Evolutionary conservation across 2,329 filamentous ascomycete species (phyloP).

Genomic region (Ascochyta pisi): DNA sequence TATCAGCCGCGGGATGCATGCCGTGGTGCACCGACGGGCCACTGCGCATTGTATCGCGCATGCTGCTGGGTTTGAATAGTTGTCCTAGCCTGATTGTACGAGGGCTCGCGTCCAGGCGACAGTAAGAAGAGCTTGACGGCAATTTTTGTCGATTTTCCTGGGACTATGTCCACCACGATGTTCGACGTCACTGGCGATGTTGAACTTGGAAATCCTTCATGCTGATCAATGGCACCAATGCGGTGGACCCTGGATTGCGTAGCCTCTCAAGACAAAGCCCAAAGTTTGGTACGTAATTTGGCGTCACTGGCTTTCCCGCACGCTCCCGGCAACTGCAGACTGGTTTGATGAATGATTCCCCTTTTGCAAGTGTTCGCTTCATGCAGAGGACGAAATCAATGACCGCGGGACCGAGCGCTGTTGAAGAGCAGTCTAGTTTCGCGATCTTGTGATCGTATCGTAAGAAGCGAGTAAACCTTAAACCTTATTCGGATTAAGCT

Average conservation of each 20-base stretch:
- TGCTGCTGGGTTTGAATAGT: not conserved
- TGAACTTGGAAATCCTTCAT: not conserved
- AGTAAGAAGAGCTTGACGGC: not conserved
- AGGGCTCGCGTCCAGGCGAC: no score
- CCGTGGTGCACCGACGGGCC: constrained; percentile 7
- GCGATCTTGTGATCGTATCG: not conserved
- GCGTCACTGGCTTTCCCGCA: constrained; percentile 12
- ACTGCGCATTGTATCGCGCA: constrained; percentile 13
- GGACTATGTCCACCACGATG: not conserved
- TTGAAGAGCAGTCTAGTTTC: not conserved
- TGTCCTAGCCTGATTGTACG: no score
- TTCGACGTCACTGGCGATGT: constrained; percentile 8
- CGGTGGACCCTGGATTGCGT: constrained; percentile 11
- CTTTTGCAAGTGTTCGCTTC: not conserved
- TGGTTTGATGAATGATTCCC: not conserved
- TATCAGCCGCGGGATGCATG: constrained; percentile 8
- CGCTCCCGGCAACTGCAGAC: not conserved
- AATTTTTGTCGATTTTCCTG: not conserved
- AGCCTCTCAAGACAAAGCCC: constrained; percentile 3
- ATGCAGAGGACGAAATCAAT: not conserved
- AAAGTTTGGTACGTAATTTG: constrained; percentile 15
- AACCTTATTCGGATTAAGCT: constrained; percentile 3
- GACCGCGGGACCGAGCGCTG: not conserved
- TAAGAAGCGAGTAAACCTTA: not conserved
- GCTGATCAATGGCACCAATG: constrained; percentile 2